phyloP scores from a whole-genome alignment of 331 rosid species.

The Prunus yedoensis region DNA sequence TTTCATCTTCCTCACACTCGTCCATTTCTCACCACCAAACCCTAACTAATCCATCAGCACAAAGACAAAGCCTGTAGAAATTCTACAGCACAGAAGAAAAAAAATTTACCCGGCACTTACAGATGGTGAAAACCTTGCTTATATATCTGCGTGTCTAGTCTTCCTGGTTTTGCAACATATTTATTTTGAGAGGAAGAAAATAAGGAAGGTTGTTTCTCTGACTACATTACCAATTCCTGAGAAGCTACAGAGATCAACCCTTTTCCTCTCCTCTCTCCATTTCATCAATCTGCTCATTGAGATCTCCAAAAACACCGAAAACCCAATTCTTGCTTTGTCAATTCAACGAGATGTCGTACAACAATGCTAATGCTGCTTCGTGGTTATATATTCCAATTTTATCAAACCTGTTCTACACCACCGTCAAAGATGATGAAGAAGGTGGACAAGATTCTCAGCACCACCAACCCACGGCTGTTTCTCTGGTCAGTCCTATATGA shows the following conservation, averaged over 20 bases:
- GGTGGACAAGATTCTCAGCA: background rate
- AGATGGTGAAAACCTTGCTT: background rate
- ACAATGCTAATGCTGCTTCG: background rate
- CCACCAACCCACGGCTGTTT: background rate
- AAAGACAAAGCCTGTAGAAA: background rate
- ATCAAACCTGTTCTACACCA: background rate
- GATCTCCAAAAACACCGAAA: background rate
- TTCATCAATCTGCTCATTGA: background rate
- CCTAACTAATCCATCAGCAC: constrained; percentile 13
- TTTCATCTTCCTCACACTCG: constrained; percentile 3
- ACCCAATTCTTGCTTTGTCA: background rate
- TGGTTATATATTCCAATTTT: background rate
- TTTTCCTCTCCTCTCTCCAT: background rate
- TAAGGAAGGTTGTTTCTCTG: background rate
- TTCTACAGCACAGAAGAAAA: too few relatives aligned
- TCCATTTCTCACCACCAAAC: constrained; percentile 10
- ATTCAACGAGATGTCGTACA: background rate
- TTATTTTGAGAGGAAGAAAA: background rate
- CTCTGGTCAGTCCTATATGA: background rate
- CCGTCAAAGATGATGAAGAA: background rate
- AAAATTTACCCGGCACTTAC: background rate
- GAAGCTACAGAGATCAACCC: background rate
- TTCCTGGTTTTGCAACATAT: too few relatives aligned
- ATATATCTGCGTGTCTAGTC: background rate
- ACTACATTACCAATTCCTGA: too few relatives aligned